Evolutionary conservation across 371 early-diverging fungal genomes (phyloP).

Genomic region (Mortierella sp.): DNA sequence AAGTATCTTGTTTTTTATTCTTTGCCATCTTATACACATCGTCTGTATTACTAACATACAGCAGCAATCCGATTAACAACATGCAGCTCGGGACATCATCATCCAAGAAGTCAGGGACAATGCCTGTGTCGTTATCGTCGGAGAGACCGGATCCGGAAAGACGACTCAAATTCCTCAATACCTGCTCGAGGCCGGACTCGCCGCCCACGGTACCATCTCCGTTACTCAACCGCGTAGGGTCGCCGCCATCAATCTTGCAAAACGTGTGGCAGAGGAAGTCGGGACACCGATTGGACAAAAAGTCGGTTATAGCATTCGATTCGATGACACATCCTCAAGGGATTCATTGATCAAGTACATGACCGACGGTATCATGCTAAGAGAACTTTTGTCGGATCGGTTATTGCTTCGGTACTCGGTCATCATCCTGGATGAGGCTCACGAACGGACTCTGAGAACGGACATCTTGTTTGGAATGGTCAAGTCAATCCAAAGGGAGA

Average conservation of each 20-base stretch:
- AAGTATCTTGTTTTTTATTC: neutral
- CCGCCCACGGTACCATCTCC: slow-evolving; percentile 80
- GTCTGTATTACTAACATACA: too few species aligned
- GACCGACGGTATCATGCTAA: slow-evolving; percentile 98
- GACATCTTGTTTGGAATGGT: slow-evolving; percentile 97
- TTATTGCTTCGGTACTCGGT: slow-evolving; percentile 83
- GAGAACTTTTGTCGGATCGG: slow-evolving; percentile 91
- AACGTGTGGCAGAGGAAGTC: slow-evolving; percentile 93
- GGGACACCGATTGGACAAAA: slow-evolving; percentile 80
- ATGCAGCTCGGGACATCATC: slow-evolving; percentile 65
- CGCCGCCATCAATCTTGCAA: slow-evolving; percentile 96
- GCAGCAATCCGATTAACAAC: neutral
- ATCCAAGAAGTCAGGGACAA: slow-evolving; percentile 66
- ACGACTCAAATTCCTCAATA: slow-evolving; percentile 92
- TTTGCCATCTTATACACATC: neutral
- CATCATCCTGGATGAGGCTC: slow-evolving; percentile 98
- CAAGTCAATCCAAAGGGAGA: slow-evolving; percentile 81
- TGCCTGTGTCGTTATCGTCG: slow-evolving; percentile 69
- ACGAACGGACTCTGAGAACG: slow-evolving; percentile 97
- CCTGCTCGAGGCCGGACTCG: slow-evolving; percentile 79
- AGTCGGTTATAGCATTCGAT: slow-evolving; percentile 96
- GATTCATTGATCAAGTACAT: slow-evolving; percentile 93
- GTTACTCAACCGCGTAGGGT: slow-evolving; percentile 98
- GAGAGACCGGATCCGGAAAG: slow-evolving; percentile 75
- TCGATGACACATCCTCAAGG: slow-evolving; percentile 90